A percentile compares a stretch with the other conserved stretches of the same genome.
phyloP scores from a whole-genome alignment of 345 rosid genomes.

The Odontarrhena argentea region DNA sequence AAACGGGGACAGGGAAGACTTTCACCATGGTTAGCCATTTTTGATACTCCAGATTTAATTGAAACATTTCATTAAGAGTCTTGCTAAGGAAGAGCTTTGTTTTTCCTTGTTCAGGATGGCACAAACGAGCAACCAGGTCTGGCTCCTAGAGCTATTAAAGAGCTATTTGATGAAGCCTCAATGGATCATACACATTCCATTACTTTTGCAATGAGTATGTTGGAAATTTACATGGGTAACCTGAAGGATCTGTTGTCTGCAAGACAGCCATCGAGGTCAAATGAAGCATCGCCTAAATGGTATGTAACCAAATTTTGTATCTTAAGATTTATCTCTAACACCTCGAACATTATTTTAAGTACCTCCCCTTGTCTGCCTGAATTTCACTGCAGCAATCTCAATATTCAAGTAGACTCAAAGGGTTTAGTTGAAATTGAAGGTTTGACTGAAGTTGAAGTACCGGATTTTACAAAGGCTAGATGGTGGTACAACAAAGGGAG shows the following conservation, averaged over 20 bases:
- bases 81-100: conserved; percentile 23
- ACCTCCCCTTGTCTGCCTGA: conserved; percentile 37
- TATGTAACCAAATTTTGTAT: conserved; percentile 33
- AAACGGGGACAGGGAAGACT: conserved; percentile 96
- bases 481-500: conserved; percentile 85
- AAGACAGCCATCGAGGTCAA: conserved; percentile 47
- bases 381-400: conserved; percentile 68
- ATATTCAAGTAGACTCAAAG: conserved; percentile 85
- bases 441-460: conserved; percentile 70
- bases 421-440: conserved; percentile 84
- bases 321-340: background rate
- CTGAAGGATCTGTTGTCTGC: conserved; percentile 77
- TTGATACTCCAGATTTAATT: conserved; percentile 3
- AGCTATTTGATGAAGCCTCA: conserved; percentile 57
- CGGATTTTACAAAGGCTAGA: conserved; percentile 62
- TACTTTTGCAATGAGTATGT: conserved; percentile 84
- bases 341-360: conserved; percentile 19
- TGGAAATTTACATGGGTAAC: conserved; percentile 91
- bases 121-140: conserved; percentile 66
- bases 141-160: conserved; percentile 72
- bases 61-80: background rate
- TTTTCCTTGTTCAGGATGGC: conserved; percentile 63
- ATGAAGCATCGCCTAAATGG: conserved; percentile 56
- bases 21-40: conserved; percentile 74
- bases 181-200: conserved; percentile 49